Percentiles rank a stretch among this genome's conserved stretches.
Evolutionary conservation across 2,329 filamentous ascomycete genomes (phyloP).

Genomic region (Colletotrichum sp.): DNA sequence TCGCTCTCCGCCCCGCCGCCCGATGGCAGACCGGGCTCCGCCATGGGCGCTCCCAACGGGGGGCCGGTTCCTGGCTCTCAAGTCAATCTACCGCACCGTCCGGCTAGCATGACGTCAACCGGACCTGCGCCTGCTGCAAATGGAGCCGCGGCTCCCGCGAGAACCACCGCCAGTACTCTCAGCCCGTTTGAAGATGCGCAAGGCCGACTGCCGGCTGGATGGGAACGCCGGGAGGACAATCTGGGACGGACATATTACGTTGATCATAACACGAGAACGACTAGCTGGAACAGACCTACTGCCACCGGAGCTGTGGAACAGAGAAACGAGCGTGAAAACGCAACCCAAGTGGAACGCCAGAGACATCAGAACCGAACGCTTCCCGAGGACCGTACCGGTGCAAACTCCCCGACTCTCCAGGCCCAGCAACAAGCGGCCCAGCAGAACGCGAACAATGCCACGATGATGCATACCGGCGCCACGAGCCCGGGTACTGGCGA

Average conservation of each 20-base stretch:
- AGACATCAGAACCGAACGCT: slow-evolving; percentile 95
- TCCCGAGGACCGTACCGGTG: slow-evolving; percentile 92
- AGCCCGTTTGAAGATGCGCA: slow-evolving; percentile 98
- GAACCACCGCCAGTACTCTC: slow-evolving; percentile 50
- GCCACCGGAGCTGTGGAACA: slow-evolving; percentile 78
- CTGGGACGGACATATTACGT: slow-evolving; percentile 96
- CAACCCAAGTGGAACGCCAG: slow-evolving; percentile 90
- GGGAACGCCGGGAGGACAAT: slow-evolving; percentile 96
- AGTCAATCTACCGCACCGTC: slow-evolving; percentile 47
- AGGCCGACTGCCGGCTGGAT: slow-evolving; percentile 87
- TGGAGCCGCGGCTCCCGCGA: slow-evolving; percentile 32
- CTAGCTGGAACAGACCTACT: slow-evolving; percentile 92
- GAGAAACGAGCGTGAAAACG: slow-evolving; percentile 82
- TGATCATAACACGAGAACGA: slow-evolving; percentile 95
- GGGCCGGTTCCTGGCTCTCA: slow-evolving; percentile 42
- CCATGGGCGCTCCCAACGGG: slow-evolving; percentile 57
- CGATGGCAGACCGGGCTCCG: slow-evolving; percentile 58
- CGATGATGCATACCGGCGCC: slow-evolving; percentile 93
- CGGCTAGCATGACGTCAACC: slow-evolving; percentile 49
- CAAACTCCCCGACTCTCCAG: slow-evolving; percentile 83
- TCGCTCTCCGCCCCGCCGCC: slow-evolving; percentile 45
- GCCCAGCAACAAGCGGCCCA: slow-evolving; percentile 48
- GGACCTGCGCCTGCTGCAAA: slow-evolving; percentile 34
- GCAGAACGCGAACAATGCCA: slow-evolving; percentile 61
- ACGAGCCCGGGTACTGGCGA: slow-evolving; percentile 95